Percentiles rank a stretch among this genome's conserved stretches.
These are phyloP conservation scores for Aspergillus biplanus DNA, from an alignment of 495 filamentous ascomycete species.

Conservation along the genomic window DNA sequence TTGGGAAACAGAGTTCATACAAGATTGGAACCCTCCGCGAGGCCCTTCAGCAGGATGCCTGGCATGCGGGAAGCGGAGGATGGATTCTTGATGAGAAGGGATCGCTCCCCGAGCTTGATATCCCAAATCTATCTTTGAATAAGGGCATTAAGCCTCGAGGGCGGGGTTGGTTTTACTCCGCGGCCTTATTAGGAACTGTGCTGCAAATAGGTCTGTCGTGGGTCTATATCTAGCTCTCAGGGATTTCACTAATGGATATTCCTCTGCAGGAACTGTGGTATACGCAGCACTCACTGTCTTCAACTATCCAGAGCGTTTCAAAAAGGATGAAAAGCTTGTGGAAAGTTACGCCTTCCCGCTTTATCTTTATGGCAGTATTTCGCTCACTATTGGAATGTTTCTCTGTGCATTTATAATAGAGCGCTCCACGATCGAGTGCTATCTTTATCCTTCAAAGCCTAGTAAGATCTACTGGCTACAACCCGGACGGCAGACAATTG, in stretches of 20 bases:
- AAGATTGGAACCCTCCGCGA: slow-evolving; percentile 37
- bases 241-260: background rate
- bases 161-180: slow-evolving; percentile 39
- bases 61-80: slow-evolving; percentile 21
- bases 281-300: slow-evolving; percentile 43
- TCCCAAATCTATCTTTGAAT: slow-evolving; percentile 53
- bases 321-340: slow-evolving; percentile 34
- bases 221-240: background rate
- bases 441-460: slow-evolving; percentile 30
- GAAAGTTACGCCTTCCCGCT: slow-evolving; percentile 45
- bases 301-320: slow-evolving; percentile 32
- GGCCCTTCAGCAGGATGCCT: slow-evolving; percentile 32
- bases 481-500: slow-evolving; percentile 43
- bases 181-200: slow-evolving; percentile 32
- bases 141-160: slow-evolving; percentile 43
- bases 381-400: slow-evolving; percentile 46
- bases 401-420: slow-evolving; percentile 46
- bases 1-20: slow-evolving; percentile 18
- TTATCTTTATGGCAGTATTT: slow-evolving; percentile 37
- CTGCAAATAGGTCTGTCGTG: slow-evolving; percentile 39
- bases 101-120: slow-evolving; percentile 36
- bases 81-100: slow-evolving; percentile 22
- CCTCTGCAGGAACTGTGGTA: slow-evolving; percentile 31
- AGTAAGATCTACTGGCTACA: slow-evolving; percentile 50
- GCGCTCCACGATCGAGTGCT: slow-evolving; percentile 38